These are phyloP conservation scores for Stemphylium lycopersici DNA, from an alignment of 2,329 filamentous ascomycete species.

Conservation along the genomic window DNA sequence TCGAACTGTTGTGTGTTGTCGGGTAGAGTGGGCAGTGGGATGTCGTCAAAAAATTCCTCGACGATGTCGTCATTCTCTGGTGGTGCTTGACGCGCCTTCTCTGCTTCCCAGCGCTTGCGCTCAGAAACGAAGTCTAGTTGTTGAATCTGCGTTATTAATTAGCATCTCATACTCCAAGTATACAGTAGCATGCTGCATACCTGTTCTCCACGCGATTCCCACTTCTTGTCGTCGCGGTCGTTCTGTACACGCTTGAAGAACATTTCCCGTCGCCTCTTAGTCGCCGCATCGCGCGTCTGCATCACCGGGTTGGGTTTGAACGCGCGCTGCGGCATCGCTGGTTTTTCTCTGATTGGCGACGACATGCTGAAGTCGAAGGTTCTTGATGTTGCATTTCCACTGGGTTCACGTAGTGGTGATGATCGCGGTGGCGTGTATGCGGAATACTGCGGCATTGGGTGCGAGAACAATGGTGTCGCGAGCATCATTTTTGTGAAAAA, in stretches of 20 bases:
- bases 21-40: slow-evolving; percentile 7
- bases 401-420: slow-evolving; percentile 54
- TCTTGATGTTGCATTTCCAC: slow-evolving; percentile 43
- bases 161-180: neutral
- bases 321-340: slow-evolving; percentile 39
- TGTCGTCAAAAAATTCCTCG: slow-evolving; percentile 30
- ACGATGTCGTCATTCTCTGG: slow-evolving; percentile 30
- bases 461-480: slow-evolving; percentile 32
- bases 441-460: slow-evolving; percentile 32
- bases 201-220: slow-evolving; percentile 55
- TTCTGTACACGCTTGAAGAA: slow-evolving; percentile 68
- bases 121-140: slow-evolving; percentile 54
- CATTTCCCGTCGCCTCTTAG: slow-evolving; percentile 68
- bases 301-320: slow-evolving; percentile 69
- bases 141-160: slow-evolving; percentile 49
- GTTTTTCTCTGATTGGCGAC: slow-evolving; percentile 27
- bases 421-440: slow-evolving; percentile 43
- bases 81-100: slow-evolving; percentile 51
- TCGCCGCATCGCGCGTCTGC: slow-evolving; percentile 64
- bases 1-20: slow-evolving; percentile 15
- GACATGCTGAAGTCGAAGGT: slow-evolving; percentile 40
- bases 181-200: slow-evolving; percentile 30
- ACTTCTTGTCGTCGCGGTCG: slow-evolving; percentile 54
- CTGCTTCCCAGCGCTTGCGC: slow-evolving; percentile 54
- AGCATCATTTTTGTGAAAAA: slow-evolving; percentile 33